These are phyloP conservation scores for Ganoderma lingzhi DNA, from an alignment of 1,284 basidiomycete genomes.

Conservation along the genomic window DNA sequence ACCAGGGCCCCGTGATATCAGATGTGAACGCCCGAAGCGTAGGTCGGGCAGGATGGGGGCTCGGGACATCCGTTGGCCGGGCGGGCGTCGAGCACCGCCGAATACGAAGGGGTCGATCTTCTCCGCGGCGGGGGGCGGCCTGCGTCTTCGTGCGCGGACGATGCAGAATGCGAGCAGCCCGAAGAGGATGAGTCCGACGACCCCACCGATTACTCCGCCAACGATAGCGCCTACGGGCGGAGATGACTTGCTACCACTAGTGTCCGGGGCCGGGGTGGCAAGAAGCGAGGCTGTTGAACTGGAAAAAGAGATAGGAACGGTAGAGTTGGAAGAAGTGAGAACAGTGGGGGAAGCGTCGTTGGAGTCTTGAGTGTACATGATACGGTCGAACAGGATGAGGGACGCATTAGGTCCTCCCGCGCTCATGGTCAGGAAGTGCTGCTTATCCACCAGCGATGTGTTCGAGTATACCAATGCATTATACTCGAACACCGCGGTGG, in stretches of 20 bases:
- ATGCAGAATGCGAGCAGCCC: neutral
- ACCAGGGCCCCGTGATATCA: conserved; percentile 4
- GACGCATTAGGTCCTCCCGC: conserved; percentile 17
- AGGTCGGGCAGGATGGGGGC: conserved; percentile 9
- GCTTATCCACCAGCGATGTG: neutral
- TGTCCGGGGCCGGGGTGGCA: neutral
- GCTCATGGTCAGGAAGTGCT: conserved; percentile 15
- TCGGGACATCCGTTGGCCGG: neutral
- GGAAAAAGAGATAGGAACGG: neutral
- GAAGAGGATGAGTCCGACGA: neutral
- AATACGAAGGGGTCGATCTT: conserved; percentile 14
- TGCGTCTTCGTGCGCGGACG: neutral
- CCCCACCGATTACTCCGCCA: conserved; percentile 13
- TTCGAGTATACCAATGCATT: conserved; percentile 42
- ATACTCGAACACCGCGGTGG: conserved; percentile 28
- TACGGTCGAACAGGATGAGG: conserved; percentile 25
- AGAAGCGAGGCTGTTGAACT: neutral
- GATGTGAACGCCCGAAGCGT: conserved; percentile 10
- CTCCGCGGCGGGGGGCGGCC: neutral
- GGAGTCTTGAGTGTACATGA: conserved; percentile 22
- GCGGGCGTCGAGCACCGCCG: neutral
- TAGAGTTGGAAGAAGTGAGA: neutral
- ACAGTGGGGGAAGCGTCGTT: neutral
- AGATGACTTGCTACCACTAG: neutral
- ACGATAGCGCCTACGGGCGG: conserved; percentile 9